Evolutionary conservation across 768 basidiomycete species (phyloP), one percentile per base, ranked within the genome.

Genomic region (Russula sp.): DNA sequence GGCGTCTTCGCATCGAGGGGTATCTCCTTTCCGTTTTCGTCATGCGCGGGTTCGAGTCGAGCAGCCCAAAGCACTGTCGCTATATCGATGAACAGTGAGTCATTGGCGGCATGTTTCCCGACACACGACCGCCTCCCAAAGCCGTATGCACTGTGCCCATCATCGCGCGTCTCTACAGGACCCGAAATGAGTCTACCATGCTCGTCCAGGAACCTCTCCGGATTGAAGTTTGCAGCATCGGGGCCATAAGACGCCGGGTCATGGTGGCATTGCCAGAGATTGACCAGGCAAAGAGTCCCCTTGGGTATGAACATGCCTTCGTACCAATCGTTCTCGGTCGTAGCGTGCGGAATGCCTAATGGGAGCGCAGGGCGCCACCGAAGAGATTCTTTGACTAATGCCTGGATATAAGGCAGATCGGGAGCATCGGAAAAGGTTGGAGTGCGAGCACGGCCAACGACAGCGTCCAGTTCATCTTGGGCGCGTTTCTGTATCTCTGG

Each of bases 251-350:
- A 10, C 14, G 38, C 56, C n/a, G 57, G 26, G 36, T 63, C 48
- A 7, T 51, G 40, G 22, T 62, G 40, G 38, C 48, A 30, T 16
- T 52, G 53, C 59, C 68, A 65, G 13, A 61, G 42, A 38, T 76
- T 76, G 8, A 66, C 69, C 24, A 76, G 60, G 36, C 76, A 68
- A 4, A 75, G 69, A 0, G 76, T 75, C 14, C 75, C 77, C 40
- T 71, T 73, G 1, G 77, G 77, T 28, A 79, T 76, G 56, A 71
- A 65, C 60, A 54, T 53, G 16, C 42, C 60, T 24, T 61, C 51
- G 44, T 61, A 61, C 60, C 60, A 61, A 11, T 74, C 72, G 48
- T 76, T 75, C 57, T 67, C 58, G 63, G 68, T 57, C 58, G 58
- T 50, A 44, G 8, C 24, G 20, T 49, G 61, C 5, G 59, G 58